A percentile compares a stretch with the other conserved stretches of the same genome.
phyloP scores from a whole-genome alignment of 1,284 basidiomycete genomes.

The Ustilago crameri region DNA sequence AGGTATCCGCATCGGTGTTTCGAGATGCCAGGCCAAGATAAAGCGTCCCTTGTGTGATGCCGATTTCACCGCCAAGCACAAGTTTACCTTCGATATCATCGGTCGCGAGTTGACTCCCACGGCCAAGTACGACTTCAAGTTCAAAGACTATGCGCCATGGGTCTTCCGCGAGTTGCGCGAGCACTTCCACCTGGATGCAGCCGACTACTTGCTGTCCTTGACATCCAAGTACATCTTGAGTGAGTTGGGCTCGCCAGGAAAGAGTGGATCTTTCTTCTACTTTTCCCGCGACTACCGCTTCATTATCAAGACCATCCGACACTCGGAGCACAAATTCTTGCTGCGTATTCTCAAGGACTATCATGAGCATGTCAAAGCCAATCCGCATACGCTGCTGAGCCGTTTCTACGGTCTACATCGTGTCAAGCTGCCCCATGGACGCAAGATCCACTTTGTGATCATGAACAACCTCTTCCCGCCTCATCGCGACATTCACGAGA shows the following conservation, averaged over 20 bases:
- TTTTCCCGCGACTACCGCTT: constrained; percentile 98
- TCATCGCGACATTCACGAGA: constrained; percentile 96
- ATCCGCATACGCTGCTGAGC: constrained; percentile 92
- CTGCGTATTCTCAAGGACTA: constrained; percentile 85
- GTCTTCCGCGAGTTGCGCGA: constrained; percentile 95
- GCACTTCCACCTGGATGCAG: constrained; percentile 93
- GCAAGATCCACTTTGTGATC: constrained; percentile 98
- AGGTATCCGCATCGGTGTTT: constrained; percentile 94
- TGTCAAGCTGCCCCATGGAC: constrained; percentile 91
- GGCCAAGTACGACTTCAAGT: constrained; percentile 96
- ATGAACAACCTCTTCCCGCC: constrained; percentile 99
- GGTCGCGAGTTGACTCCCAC: constrained; percentile 97
- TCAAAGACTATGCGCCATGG: constrained; percentile 99
- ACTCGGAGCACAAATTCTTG: constrained; percentile 92
- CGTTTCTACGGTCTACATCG: constrained; percentile 96
- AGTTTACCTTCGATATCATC: constrained; percentile 96
- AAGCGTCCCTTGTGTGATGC: constrained; percentile 83
- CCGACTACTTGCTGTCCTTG: constrained; percentile 94
- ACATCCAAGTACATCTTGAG: constrained; percentile 98
- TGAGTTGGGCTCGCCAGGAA: constrained; percentile 97
- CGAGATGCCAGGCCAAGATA: constrained; percentile 94
- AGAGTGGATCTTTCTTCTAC: constrained; percentile 99
- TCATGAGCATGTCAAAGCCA: constrained; percentile 84
- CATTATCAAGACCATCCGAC: constrained; percentile 99
- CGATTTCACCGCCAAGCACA: constrained; percentile 90